These are phyloP conservation scores for Neonectria magnoliae DNA, from an alignment of 2,329 filamentous ascomycete genomes.

Conservation along the genomic window DNA sequence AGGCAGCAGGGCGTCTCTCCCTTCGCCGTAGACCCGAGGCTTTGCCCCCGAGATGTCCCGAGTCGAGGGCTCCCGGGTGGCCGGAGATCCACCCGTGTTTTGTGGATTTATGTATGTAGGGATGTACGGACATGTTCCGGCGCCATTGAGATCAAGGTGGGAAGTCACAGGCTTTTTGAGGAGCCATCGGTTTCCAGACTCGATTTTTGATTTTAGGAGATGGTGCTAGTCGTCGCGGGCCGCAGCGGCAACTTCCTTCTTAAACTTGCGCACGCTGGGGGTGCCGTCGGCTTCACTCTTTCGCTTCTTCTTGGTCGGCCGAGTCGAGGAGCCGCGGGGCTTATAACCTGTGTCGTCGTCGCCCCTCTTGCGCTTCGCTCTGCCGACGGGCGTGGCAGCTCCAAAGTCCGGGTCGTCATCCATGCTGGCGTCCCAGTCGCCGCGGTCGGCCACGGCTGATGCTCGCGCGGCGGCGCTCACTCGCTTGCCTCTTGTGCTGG, in stretches of 20 bases:
- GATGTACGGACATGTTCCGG: conserved; percentile 30
- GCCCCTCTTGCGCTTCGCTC: conserved; percentile 64
- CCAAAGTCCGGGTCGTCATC: conserved; percentile 51
- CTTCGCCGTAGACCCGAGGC: conserved; percentile 32
- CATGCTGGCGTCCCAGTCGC: conserved; percentile 50
- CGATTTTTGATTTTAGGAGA: background rate
- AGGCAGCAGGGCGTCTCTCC: background rate
- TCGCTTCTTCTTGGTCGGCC: conserved; percentile 67
- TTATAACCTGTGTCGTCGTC: conserved; percentile 70
- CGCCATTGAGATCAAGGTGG: conserved; percentile 19
- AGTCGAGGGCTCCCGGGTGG: conserved; percentile 34
- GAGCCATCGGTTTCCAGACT: conserved; percentile 4
- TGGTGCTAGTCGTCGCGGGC: conserved; percentile 45
- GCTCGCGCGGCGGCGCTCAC: conserved; percentile 37
- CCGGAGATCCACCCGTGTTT: conserved; percentile 38
- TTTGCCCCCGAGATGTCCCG: conserved; percentile 35
- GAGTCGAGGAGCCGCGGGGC: conserved; percentile 64
- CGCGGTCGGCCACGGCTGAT: conserved; percentile 34
- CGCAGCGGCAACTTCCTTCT: conserved; percentile 46
- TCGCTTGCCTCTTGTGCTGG: conserved; percentile 52
- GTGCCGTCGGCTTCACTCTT: conserved; percentile 61
- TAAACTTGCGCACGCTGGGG: conserved; percentile 47
- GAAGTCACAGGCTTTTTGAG: conserved; percentile 9
- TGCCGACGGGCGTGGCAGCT: conserved; percentile 45
- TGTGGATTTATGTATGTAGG: conserved; percentile 27